These are phyloP conservation scores for Pterula multifida DNA, from an alignment of 1,284 basidiomycete genomes.

Conservation along the genomic window DNA sequence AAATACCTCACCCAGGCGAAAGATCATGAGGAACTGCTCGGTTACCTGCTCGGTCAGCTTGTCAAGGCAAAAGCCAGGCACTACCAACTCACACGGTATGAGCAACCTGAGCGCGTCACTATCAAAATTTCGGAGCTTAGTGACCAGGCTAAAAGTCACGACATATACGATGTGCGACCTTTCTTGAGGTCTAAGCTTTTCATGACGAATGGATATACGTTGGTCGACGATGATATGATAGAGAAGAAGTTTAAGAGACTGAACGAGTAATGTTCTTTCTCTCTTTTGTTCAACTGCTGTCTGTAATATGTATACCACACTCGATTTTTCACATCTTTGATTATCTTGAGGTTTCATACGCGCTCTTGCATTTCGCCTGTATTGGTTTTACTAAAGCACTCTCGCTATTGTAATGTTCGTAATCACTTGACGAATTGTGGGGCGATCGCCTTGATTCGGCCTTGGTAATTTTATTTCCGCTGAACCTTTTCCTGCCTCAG, in stretches of 20 bases:
- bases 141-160: conserved; percentile 85
- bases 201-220: conserved; percentile 79
- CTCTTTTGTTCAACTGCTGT: neutral
- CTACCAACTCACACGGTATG: conserved; percentile 63
- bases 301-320: too few relatives aligned
- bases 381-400: neutral
- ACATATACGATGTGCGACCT: conserved; percentile 82
- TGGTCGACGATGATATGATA: conserved; percentile 43
- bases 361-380: neutral
- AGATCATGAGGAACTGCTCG: conserved; percentile 91
- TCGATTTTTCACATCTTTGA: too few relatives aligned
- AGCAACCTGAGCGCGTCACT: conserved; percentile 63
- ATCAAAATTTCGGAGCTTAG: conserved; percentile 76
- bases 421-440: neutral
- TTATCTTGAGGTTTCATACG: neutral
- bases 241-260: conserved; percentile 54
- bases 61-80: conserved; percentile 92
- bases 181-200: conserved; percentile 86
- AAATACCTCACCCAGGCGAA: conserved; percentile 93
- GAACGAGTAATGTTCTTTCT: neutral
- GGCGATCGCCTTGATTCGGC: too few relatives aligned
- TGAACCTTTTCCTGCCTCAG: too few relatives aligned
- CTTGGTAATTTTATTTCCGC: too few relatives aligned
- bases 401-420: neutral
- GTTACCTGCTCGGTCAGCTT: conserved; percentile 89